Evolutionary conservation across 805 yeast species (phyloP), one percentile per base, ranked within the genome.

Genomic region (Metschnikowia drakensbergensis): DNA sequence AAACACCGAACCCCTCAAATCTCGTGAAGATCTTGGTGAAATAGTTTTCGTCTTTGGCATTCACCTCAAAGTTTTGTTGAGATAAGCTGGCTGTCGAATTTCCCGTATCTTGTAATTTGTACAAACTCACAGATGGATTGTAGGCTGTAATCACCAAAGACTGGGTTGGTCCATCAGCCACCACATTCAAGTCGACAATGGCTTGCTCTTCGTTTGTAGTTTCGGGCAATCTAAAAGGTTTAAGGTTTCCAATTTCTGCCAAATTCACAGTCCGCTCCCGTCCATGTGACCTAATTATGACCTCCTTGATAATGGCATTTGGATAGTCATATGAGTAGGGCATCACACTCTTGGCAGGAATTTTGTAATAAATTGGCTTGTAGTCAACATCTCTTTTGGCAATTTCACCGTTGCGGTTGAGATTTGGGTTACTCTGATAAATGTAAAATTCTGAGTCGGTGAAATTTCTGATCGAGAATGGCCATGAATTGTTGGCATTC

Each of bases 301-400:
- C 67, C 60, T 91, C 97, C 63, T 90, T 91, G 40, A 84, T 78
- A 7, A 80, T 70, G 0, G 96, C 97, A 45, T 95, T 89, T 0
- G 99, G 99, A 67, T 80, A 94, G 64, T 94, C 99, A 91, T 97
- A 94, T 0, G 99, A 88, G 64, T 94, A 94, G 0, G 98, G 97
- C 98, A 94, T 94, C 2, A 89, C 96, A 67, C 96, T 87, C 59
- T 81, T 82, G 1, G 96, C 82, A 0, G 98, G 97, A 9, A 95
- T 76, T 40, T 81, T 78, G 63, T 92, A 94, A 59, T 76, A 82
- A 8, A 89, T 75, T 0, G 97, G 97, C 53, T 81, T 83, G 67
- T 85, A 91, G 9, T 77, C 76, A 3, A 74, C 71, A 42, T 77
- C 82, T 1, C 70, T 62, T 27, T 69, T 75, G 3, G 72, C 74